phyloP scores from a whole-genome alignment of 2,329 filamentous ascomycete genomes.

The Aspergillus cejpii region DNA sequence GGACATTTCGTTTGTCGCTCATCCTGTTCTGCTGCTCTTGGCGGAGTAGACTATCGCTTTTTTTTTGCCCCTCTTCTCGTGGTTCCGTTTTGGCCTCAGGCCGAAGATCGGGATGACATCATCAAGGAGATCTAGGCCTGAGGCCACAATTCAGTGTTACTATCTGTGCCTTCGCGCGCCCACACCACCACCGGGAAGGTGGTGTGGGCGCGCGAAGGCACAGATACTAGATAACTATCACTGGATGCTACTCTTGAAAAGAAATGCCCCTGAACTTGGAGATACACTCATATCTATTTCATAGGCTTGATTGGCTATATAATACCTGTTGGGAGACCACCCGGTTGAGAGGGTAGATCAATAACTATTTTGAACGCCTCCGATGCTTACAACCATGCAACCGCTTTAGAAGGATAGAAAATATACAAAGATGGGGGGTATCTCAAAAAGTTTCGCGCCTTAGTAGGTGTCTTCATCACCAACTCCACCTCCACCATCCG shows the following conservation, averaged over 20 bases:
- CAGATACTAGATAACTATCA: neutral
- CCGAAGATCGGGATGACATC: constrained; percentile 27
- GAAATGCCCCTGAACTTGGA: no score
- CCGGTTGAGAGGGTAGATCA: no score
- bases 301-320: no score
- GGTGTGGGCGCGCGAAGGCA: no score
- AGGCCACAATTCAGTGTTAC: neutral
- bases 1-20: constrained; percentile 43
- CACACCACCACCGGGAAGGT: no score
- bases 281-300: no score
- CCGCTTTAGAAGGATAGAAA: constrained; percentile 10
- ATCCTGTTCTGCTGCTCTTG: constrained; percentile 17
- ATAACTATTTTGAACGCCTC: neutral
- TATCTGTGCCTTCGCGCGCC: no score
- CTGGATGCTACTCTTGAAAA: neutral
- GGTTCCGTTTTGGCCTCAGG: constrained; percentile 13
- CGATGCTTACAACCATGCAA: neutral
- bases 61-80: constrained; percentile 10
- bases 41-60: constrained; percentile 1
- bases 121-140: constrained; percentile 13
- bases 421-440: constrained; percentile 24
- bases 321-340: no score
- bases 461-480: constrained; percentile 45
- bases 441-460: constrained; percentile 20
- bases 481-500: constrained; percentile 49